A percentile compares a stretch with the other conserved stretches of the same genome.
Conservation (phyloP, 2,329 filamentous ascomycete genomes). For the Berkeleyomyces basicola region DNA sequence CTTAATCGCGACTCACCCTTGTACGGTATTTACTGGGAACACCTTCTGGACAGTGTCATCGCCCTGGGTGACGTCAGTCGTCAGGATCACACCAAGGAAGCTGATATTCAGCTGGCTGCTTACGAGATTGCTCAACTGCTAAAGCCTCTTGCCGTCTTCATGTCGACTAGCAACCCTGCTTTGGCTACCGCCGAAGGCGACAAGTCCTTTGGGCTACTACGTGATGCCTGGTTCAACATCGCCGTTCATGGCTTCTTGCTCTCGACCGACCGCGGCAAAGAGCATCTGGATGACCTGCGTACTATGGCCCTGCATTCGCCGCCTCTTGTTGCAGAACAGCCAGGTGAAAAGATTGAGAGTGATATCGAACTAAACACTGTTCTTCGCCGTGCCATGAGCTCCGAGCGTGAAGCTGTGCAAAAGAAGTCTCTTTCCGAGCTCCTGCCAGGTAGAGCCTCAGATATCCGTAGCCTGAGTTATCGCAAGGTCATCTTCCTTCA, state of each 20-base stretch:
- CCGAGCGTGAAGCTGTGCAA: slow-evolving; percentile 60
- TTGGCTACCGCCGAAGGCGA: slow-evolving; percentile 37
- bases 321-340: slow-evolving; percentile 73
- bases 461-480: slow-evolving; percentile 72
- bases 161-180: slow-evolving; percentile 46
- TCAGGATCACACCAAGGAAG: slow-evolving; percentile 52
- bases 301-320: slow-evolving; percentile 76
- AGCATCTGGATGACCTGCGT: slow-evolving; percentile 60
- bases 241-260: slow-evolving; percentile 81
- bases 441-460: slow-evolving; percentile 57
- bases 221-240: slow-evolving; percentile 97
- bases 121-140: slow-evolving; percentile 78
- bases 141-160: slow-evolving; percentile 70
- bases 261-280: slow-evolving; percentile 54
- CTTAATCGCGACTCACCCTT: slow-evolving; percentile 53
- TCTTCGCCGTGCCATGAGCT: slow-evolving; percentile 67
- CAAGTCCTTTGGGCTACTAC: slow-evolving; percentile 54
- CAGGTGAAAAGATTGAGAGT: slow-evolving; percentile 79
- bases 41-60: slow-evolving; percentile 73
- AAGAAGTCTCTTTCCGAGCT: slow-evolving; percentile 62
- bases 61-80: slow-evolving; percentile 78
- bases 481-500: slow-evolving; percentile 85
- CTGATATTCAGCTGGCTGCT: slow-evolving; percentile 67
- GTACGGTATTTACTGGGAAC: slow-evolving; percentile 68
- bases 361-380: slow-evolving; percentile 95